Percentiles rank a stretch among this genome's conserved stretches.
Evolutionary conservation across 139 green algal genomes (phyloP).

Genomic region (Asterochloris erici): DNA sequence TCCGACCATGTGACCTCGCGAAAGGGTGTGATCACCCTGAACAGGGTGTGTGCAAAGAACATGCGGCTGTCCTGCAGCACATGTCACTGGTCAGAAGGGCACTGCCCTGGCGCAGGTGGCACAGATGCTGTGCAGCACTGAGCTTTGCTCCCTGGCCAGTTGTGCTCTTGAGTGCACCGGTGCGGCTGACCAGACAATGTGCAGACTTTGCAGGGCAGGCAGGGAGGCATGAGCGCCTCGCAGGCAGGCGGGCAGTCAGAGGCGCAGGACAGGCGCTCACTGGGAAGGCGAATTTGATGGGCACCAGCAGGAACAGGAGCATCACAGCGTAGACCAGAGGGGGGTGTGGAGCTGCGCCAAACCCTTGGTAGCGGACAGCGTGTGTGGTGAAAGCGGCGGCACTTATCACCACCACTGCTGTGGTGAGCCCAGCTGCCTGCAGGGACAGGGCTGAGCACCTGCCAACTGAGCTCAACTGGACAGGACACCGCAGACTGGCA

Average conservation of each 20-base stretch:
- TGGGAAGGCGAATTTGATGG: constrained; percentile 24
- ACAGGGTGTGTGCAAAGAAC: constrained; percentile 62
- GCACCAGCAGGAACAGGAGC: constrained; percentile 42
- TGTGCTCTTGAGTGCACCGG: too few species aligned
- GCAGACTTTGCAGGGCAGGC: too few species aligned
- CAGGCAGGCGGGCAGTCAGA: too few species aligned
- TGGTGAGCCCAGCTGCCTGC: constrained; percentile 39
- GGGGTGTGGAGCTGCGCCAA: constrained; percentile 29
- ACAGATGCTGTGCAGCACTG: too few species aligned
- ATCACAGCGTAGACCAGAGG: constrained; percentile 47
- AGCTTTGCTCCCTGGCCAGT: too few species aligned
- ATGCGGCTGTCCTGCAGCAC: constrained; percentile 33
- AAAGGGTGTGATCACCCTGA: constrained; percentile 60
- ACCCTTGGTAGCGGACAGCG: not conserved
- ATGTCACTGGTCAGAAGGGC: too few species aligned
- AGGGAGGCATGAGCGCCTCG: too few species aligned
- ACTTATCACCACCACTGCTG: constrained; percentile 27
- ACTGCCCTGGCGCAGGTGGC: too few species aligned
- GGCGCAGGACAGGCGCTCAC: not conserved
- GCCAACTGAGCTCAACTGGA: too few species aligned
- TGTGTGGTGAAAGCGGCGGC: constrained; percentile 33
- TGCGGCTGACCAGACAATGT: too few species aligned
- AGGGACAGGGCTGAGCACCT: not conserved
- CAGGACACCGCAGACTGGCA: too few species aligned
- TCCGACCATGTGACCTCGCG: constrained; percentile 84